These are phyloP conservation scores for Lactarius deliciosus DNA, from an alignment of 768 basidiomycete species.

Conservation along the genomic window DNA sequence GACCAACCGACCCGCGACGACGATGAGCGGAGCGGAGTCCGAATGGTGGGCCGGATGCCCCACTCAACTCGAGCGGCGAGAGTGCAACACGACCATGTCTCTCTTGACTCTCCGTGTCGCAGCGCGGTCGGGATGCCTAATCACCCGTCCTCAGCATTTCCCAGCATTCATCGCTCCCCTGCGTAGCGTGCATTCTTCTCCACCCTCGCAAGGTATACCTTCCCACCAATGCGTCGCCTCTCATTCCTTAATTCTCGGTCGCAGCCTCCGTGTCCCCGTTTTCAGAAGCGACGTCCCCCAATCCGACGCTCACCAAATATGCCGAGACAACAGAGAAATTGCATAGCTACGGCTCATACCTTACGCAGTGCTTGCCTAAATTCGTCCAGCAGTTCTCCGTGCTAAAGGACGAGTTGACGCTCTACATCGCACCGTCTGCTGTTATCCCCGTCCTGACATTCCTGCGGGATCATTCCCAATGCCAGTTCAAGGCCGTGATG, in stretches of 20 bases:
- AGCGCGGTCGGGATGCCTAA: constrained; percentile 44
- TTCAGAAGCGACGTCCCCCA: constrained; percentile 84
- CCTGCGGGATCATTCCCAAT: constrained; percentile 92
- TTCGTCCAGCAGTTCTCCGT: constrained; percentile 98
- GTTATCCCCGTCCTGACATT: constrained; percentile 86
- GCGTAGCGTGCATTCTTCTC: constrained; percentile 30
- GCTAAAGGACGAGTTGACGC: constrained; percentile 90
- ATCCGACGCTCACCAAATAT: constrained; percentile 73
- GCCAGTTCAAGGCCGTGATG: constrained; percentile 89
- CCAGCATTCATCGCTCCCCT: constrained; percentile 21
- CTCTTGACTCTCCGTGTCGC: constrained; percentile 47
- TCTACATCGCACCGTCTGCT: constrained; percentile 82
- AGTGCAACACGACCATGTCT: constrained; percentile 39
- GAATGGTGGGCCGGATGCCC: constrained; percentile 17
- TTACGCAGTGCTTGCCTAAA: constrained; percentile 91
- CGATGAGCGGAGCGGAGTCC: constrained; percentile 30
- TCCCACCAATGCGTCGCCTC: constrained; percentile 1
- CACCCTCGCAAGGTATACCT: constrained; percentile 48
- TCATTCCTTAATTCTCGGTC: background rate
- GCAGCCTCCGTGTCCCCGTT: constrained; percentile 77
- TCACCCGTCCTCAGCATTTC: constrained; percentile 40
- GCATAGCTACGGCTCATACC: constrained; percentile 91
- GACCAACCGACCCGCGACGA: background rate
- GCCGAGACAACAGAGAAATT: constrained; percentile 73
- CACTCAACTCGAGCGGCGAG: constrained; percentile 3